phyloP scores from a whole-genome alignment of 495 filamentous ascomycete genomes.

The Tuber microsphaerosporum region DNA sequence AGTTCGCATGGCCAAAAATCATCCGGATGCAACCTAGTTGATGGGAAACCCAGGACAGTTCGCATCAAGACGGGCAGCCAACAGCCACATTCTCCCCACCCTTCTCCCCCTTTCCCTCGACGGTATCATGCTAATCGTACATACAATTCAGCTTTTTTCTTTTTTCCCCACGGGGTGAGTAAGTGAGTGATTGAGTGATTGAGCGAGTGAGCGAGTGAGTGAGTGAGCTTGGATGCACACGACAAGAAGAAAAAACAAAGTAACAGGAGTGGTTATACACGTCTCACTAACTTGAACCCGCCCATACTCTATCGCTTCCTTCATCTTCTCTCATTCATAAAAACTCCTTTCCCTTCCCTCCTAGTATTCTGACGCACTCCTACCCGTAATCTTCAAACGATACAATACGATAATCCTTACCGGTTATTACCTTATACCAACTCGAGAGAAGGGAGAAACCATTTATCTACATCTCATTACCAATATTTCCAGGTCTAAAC shows the following conservation, averaged over 20 bases:
- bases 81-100: background rate
- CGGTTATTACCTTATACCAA: background rate
- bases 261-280: conserved; percentile 9
- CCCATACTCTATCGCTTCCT: background rate
- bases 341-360: conserved; percentile 3
- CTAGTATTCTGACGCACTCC: background rate
- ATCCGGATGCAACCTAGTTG: background rate
- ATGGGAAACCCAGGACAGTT: background rate
- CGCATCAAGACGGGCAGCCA: background rate
- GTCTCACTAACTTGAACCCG: background rate
- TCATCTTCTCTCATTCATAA: conserved; percentile 1
- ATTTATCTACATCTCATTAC: background rate
- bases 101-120: background rate
- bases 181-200: background rate
- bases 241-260: conserved; percentile 16
- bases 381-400: background rate
- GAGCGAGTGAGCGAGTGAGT: background rate
- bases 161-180: background rate
- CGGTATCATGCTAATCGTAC: background rate
- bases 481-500: background rate
- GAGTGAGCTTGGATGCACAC: conserved; percentile 7
- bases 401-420: background rate
- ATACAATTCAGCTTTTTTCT: background rate
- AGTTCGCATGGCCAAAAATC: conserved; percentile 2
- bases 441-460: background rate